Evolutionary conservation across 1,139 yeast genomes (phyloP), one percentile per base, ranked within the genome.

Genomic region (Torulaspora globosa): DNA sequence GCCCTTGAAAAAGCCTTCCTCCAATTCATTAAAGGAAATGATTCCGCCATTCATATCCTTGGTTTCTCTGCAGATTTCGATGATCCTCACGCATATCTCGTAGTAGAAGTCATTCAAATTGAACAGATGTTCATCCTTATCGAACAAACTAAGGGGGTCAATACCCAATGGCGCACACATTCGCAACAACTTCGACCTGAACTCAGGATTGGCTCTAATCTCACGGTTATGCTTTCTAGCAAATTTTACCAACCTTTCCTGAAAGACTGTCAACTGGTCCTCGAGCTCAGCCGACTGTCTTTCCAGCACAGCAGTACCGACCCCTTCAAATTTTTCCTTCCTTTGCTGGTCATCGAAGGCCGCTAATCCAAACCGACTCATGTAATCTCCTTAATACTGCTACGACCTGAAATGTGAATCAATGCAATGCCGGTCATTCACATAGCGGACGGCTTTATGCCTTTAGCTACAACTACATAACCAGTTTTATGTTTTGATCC

Each of bases 141-240:
- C 63, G 40, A 62, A 63, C 12, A 64, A 32, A 31, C 82, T 82
- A 34, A 87, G 65, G 1, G 95, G 92, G 60, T 88, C 95, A n/a
- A 87, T 80, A 1, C 95, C 96, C 15, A 86, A 81, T 58, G 84
- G 80, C 18, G 75, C 72, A 57, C 95, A 85, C 74, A 88, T 81
- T 50, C 78, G 77, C 38, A 86, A 79, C 66, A 88, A 87, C 60
- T 84, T 82, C 23, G 75, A 70, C 36, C 92, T 68, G 60, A 86
- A 81, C 49, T 80, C 80, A 1, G 81, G 74, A 59, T 84, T 82
- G 46, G 70, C 72, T 44, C 76, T 69, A 45, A 88, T 82, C 56
- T 84, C 89, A 11, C 73, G 70, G 23, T 78, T 75, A 57, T 82
- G 80, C 12, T 76, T 79, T 43, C 69, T 70, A n/a, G 90, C 89